Evolutionary conservation across 2,329 filamentous ascomycete species (phyloP), one percentile per base, ranked within the genome.

Genomic region (Cladophialophora immunda): DNA sequence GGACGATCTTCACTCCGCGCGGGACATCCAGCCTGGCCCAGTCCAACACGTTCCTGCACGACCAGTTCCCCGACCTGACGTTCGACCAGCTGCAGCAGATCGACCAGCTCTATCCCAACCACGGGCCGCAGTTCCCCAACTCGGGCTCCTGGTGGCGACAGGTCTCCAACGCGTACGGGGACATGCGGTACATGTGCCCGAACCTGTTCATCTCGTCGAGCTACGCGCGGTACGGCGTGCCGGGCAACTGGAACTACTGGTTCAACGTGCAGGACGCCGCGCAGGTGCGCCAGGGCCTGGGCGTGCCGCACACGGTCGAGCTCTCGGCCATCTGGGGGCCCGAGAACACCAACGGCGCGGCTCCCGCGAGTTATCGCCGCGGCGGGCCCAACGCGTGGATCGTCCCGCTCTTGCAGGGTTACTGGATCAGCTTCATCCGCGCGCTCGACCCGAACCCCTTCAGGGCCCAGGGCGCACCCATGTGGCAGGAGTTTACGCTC

Each of bases 341-440:
- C 0, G 79, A 83, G 3, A 85, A 89, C 73, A 81, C 84, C 2
- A 78, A 80, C 25, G 78, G 79, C 4, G 74, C 69, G 0, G 77
- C 83, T 1, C 89, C 89, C 0, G 73, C 74, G 2, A 89, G 85
- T 55, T 92, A 92, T 71, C 75, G 76, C 7, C 74, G 79, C 13
- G 65, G 64, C 1, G 41, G 41, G 0, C 81, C 80, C 2, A 92
- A 93, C 70, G 83, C 80, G 1, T 74, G 75, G 0, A 87, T 90
- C 5, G 82, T 90, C 0, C 81, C 85, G 0, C 78, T 90, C 0
- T 84, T 91, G 30, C 89, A 92, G 73, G 84, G 82, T 0, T 94
- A 93, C 76, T 93, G 90, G 90, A 86, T 88, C 1, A 91, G 88
- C 70, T 94, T 94, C 74, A 87, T 94, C 67, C 80, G 85, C 29